phyloP scores from a whole-genome alignment of 768 basidiomycete species.

The Mycena vulgaris region DNA sequence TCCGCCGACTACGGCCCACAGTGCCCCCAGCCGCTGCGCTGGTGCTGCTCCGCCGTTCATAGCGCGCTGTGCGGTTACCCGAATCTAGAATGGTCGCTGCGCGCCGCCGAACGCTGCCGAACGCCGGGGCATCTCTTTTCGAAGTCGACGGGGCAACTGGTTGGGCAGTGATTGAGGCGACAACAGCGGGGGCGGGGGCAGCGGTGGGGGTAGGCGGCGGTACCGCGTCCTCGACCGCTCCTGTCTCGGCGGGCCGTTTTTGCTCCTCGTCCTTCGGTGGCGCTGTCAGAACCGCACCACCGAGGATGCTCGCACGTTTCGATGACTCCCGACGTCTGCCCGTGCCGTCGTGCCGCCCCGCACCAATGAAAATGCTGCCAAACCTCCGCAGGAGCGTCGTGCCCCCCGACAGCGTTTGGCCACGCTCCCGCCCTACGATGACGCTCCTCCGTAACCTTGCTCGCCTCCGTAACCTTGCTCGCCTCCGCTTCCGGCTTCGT shows the following conservation, averaged over 20 bases:
- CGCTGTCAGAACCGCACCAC: constrained; percentile 50
- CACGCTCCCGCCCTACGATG: constrained; percentile 63
- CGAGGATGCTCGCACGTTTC: constrained; percentile 67
- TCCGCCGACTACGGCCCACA: constrained; percentile 77
- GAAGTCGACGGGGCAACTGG: constrained; percentile 44
- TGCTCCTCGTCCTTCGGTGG: constrained; percentile 53
- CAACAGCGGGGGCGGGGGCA: constrained; percentile 78
- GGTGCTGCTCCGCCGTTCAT: constrained; percentile 85
- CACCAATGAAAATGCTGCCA: constrained; percentile 75
- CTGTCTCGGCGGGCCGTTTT: constrained; percentile 41
- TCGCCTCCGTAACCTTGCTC: constrained; percentile 54
- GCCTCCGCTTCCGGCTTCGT: constrained; percentile 60
- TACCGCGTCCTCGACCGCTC: constrained; percentile 46
- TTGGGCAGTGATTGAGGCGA: constrained; percentile 33
- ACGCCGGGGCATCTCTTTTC: constrained; percentile 55
- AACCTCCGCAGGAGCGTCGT: constrained; percentile 86
- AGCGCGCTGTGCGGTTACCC: constrained; percentile 70
- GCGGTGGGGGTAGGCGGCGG: constrained; percentile 91
- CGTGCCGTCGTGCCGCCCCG: constrained; percentile 60
- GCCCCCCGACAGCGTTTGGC: constrained; percentile 65
- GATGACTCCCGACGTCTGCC: constrained; percentile 33
- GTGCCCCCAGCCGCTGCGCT: constrained; percentile 79
- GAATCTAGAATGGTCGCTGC: constrained; percentile 87
- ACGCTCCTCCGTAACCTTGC: constrained; percentile 42
- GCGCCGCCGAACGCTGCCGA: constrained; percentile 75